Base-by-base conservation (phyloP, 345 rosid genomes). In the Eutrema japonicum region DNA sequence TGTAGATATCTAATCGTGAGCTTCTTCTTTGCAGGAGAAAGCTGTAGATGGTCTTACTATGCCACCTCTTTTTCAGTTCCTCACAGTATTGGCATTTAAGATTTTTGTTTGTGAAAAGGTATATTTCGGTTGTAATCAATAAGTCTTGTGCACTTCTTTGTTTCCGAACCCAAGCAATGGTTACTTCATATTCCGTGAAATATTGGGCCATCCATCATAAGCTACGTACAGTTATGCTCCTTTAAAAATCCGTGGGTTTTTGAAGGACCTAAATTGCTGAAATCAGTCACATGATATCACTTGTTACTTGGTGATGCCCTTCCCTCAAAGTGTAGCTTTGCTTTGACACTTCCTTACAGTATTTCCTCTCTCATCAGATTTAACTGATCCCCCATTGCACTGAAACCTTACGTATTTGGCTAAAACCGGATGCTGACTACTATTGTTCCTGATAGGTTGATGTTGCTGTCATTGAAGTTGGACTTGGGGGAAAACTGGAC, bases 61-160 rank as follows among this genome's bases (percentile, higher is more conserved):
- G 98, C 96, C 98, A 71, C 95, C 96, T n/a, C 88, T 90, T 18
- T 93, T 93, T 82, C 98, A 89, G 72, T 93, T 93, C 80, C 93
- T 93, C 55, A 85, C 91, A 29, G 76, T 93, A 29, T 73, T 93
- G 82, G 98, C 96, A 50, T 87, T 90, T 82, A 93, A 86, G 74
- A 83, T 93, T 66, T 93, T 93, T 78, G 75, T 82, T 55, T 58
- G 77, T 51, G 98, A 93, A 79, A 83, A 86, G 96, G 98, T 93
- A 66, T 14, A 30, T 18, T 38, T 30, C 10, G 47, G 32, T 22
- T 30, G 13, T 36, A 5, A 33, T 29, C 35, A 8, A 37, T 26
- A 10, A 67, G 18, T 11, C 57, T 63, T 63, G 7, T 30, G 2
- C 41, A 52, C 12, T 66, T 46, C 12, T 66, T 57, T 75, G 26